Evolutionary conservation across 2,329 filamentous ascomycete genomes (phyloP), one percentile per base, ranked within the genome.

Genomic region (Waltergamsia citrina): DNA sequence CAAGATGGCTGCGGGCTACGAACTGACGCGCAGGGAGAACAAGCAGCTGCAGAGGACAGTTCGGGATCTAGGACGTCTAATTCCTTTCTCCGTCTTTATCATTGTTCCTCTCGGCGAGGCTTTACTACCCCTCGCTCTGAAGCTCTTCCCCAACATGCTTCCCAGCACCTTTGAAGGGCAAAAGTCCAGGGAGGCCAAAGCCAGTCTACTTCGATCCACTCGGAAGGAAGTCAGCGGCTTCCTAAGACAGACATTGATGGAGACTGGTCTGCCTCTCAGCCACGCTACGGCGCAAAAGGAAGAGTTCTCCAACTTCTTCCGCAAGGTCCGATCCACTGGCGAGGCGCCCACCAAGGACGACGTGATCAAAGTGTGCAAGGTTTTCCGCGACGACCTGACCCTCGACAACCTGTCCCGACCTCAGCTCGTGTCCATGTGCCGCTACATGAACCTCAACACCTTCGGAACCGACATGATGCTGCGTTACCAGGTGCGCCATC

Each of bases 381-480:
- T 94, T 43, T 98, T 98, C 76, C 93, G 92, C 59, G 92, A 98
- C 54, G 92, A 98, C 57, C 57, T 98, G 49, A 98, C 92, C 1
- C 71, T 98, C 21, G 92, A 98, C 75, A 98, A 98, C 62, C 66
- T 98, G 44, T 95, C 88, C 14, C 76, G 92, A 42, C 92, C 92
- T 12, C 92, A 98, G 62, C 69, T 98, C 33, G 90, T 98, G 20
- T 94, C 84, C 36, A 98, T 96, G 74, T 96, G 92, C 71, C 82
- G 85, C 41, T 98, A 98, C 67, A 88, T 98, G 81, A 95, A 93
- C 62, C 74, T 98, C 37, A 92, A 90, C 65, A 90, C 87, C 1
- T 95, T 96, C 50, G 92, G 92, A 44, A 96, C 92, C 16, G 92
- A 98, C 60, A 85, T 87, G 59, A 94, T 98, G 83, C 79, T 98